A percentile compares a stretch with the other conserved stretches of the same genome.
Conservation (phyloP, 2,329 filamentous ascomycete genomes). For the Colletotrichum shisoi region DNA sequence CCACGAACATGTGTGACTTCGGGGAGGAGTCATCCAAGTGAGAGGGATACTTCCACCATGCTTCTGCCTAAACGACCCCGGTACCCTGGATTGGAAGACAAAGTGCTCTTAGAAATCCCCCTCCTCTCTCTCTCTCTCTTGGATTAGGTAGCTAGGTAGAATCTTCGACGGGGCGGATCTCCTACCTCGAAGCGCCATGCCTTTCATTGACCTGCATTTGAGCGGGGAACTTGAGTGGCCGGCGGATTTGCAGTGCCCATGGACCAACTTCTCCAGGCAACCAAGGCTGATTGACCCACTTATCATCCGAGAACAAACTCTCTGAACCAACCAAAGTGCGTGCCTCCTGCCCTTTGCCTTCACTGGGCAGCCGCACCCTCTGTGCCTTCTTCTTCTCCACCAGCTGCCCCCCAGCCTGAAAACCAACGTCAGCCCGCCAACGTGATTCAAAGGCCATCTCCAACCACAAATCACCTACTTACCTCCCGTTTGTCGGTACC, state of each 20-base stretch:
- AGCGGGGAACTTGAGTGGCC: slow-evolving; percentile 12
- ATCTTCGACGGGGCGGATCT: too few relatives aligned
- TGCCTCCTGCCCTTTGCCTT: slow-evolving; percentile 7
- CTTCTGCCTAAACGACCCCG: not conserved
- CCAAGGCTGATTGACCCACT: not conserved
- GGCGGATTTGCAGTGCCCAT: slow-evolving; percentile 1
- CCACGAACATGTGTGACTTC: not conserved
- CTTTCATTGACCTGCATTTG: not conserved
- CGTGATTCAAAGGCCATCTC: slow-evolving; percentile 23
- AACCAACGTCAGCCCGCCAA: slow-evolving; percentile 27
- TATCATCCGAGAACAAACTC: not conserved
- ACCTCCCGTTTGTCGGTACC: not conserved
- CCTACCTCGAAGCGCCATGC: not conserved
- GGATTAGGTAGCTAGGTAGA: not conserved
- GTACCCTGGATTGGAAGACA: not conserved
- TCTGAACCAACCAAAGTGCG: slow-evolving; percentile 9
- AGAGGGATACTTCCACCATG: too few relatives aligned
- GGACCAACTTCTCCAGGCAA: slow-evolving; percentile 31
- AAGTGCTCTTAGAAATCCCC: not conserved
- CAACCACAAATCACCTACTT: slow-evolving; percentile 10
- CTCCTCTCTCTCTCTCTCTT: too few relatives aligned
- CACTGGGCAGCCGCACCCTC: slow-evolving; percentile 18
- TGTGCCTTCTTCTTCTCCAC: slow-evolving; percentile 24
- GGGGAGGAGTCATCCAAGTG: not conserved
- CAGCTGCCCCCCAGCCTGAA: slow-evolving; percentile 7